Evolutionary conservation across 163 green algal species (phyloP), one percentile per base, ranked within the genome.

Genomic region (Scenedesmus sp.): DNA sequence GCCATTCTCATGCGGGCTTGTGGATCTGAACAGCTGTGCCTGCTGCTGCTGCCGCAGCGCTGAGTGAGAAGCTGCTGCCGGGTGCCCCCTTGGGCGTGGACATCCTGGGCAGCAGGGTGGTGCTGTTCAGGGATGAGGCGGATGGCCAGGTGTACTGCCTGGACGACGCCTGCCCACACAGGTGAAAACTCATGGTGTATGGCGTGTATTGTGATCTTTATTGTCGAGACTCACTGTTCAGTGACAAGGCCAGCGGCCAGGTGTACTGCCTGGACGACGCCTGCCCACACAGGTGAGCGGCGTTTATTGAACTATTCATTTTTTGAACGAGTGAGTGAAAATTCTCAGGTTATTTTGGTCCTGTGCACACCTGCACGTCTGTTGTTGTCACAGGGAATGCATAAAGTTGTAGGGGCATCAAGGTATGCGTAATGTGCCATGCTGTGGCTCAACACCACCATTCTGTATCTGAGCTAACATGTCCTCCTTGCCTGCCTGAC

Each of bases 61-160:
- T 98, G 13, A 95, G 91, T 2, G 88, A 94, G 77, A 92, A 93
- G 9, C 82, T 96, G 52, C 86, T 23, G 93, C 84, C 82, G 7
- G 87, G 88, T 12, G 92, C 96, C 92, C 96, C 97, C 1, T 59
- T 97, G 87, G 93, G 94, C 59, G 96, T 98, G 34, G 93, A 98
- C 93, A 94, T 98, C 67, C 94, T 97, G 88, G 95, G 95, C 13
- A 92, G 95, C 77, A 95, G 95, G 86, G 86, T 98, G 83, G 95
- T 97, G 66, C 92, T 98, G 26, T 98, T 96, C 93, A 90, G 97
- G 3, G 95, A 94, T 34, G 86, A 92, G 12, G 91, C 95, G 18
- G 90, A 87, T 57, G 94, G 93, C 86, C 87, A 82, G 23, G 94
- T 97, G n/a, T 89, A 94, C 55, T 96, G 93, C 93, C 91, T 97